Percentiles rank a stretch among this genome's conserved stretches.
phyloP scores from a whole-genome alignment of 345 rosid genomes.

The Hibiscus syriacus region DNA sequence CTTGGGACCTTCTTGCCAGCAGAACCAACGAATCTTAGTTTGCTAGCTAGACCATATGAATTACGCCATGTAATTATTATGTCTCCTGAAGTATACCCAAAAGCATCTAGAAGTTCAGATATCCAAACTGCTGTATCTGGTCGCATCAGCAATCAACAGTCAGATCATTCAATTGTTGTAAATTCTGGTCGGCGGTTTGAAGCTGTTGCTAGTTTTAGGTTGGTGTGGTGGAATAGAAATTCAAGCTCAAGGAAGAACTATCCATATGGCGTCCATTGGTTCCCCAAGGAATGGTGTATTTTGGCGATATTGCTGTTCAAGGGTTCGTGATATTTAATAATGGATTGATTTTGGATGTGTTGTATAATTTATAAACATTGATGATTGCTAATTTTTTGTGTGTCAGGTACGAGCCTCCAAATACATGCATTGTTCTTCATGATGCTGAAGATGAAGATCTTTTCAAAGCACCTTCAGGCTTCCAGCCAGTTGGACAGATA shows the following conservation, averaged over 20 bases:
- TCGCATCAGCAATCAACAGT: constrained; percentile 18
- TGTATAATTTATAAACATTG: not conserved
- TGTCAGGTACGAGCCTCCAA: constrained; percentile 80
- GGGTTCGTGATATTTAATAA: constrained; percentile 46
- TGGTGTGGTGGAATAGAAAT: constrained; percentile 83
- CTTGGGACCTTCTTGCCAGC: constrained; percentile 85
- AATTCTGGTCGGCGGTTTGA: constrained; percentile 61
- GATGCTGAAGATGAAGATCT: constrained; percentile 61
- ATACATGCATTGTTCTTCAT: constrained; percentile 70
- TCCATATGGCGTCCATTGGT: constrained; percentile 89
- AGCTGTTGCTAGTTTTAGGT: constrained; percentile 73
- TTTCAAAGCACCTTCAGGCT: constrained; percentile 56
- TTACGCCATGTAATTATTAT: constrained; percentile 60
- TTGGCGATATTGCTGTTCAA: constrained; percentile 88
- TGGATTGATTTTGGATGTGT: not conserved
- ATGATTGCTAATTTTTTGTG: constrained; percentile 15
- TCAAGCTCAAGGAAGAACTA: constrained; percentile 62
- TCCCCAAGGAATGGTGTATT: constrained; percentile 76
- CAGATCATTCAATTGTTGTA: constrained; percentile 26
- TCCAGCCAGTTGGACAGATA: constrained; percentile 68
- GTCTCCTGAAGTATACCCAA: constrained; percentile 35
- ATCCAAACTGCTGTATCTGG: constrained; percentile 29
- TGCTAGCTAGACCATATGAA: constrained; percentile 65
- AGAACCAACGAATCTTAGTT: constrained; percentile 40
- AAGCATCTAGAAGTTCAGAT: constrained; percentile 28